Percentiles rank a stretch among this genome's conserved stretches.
Conservation (phyloP, 495 filamentous ascomycete genomes). For the Durotheca rogersii region DNA sequence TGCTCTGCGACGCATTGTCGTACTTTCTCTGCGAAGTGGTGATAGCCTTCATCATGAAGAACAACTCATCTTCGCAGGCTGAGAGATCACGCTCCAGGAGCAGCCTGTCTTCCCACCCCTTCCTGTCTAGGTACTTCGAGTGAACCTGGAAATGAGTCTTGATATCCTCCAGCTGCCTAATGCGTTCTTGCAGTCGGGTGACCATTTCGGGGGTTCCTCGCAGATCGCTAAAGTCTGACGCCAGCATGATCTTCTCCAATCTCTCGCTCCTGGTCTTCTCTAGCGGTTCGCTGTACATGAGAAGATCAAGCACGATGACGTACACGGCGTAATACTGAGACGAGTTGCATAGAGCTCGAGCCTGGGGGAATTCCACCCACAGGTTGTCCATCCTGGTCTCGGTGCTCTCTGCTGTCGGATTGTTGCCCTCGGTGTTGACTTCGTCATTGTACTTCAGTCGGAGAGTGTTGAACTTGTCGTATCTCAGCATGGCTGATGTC, state of each 20-base stretch:
- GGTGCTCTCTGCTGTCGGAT: conserved; percentile 49
- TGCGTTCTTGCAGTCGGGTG: conserved; percentile 82
- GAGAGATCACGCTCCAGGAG: conserved; percentile 83
- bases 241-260: conserved; percentile 97
- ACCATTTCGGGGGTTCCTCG: conserved; percentile 94
- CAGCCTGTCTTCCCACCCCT: conserved; percentile 88
- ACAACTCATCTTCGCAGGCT: conserved; percentile 91
- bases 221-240: conserved; percentile 98
- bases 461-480: conserved; percentile 97
- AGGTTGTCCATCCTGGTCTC: conserved; percentile 91
- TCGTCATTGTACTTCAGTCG: conserved; percentile 98
- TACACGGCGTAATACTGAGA: conserved; percentile 96
- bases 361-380: conserved; percentile 92
- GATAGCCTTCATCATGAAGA: conserved; percentile 99
- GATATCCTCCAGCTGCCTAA: conserved; percentile 93
- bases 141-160: conserved; percentile 95
- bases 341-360: conserved; percentile 91
- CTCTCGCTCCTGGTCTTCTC: conserved; percentile 94
- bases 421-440: conserved; percentile 59
- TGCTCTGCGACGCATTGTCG: conserved; percentile 68
- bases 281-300: conserved; percentile 91
- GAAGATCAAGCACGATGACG: conserved; percentile 90
- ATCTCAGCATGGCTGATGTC: conserved; percentile 89
- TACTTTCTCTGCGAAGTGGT: conserved; percentile 89
- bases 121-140: conserved; percentile 79